Percentiles rank a stretch among this genome's conserved stretches.
phyloP scores from a whole-genome alignment of 2,329 filamentous ascomycete species.

The Ceratocystis alfenasii region DNA sequence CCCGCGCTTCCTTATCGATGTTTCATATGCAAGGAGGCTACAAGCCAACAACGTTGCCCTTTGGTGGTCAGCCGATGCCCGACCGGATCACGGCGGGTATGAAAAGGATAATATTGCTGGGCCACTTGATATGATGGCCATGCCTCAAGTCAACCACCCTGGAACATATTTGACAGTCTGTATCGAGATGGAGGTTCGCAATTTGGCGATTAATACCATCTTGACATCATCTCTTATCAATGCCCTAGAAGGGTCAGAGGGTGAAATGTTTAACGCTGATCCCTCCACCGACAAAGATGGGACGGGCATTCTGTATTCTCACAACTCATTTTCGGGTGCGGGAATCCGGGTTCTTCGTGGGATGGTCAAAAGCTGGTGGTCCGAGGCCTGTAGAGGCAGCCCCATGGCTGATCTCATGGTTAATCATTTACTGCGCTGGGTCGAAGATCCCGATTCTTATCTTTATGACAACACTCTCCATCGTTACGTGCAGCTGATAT shows the following conservation, averaged over 20 bases:
- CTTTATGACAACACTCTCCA: conserved; percentile 90
- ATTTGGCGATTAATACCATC: conserved; percentile 95
- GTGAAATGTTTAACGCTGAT: conserved; percentile 69
- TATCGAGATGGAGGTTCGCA: conserved; percentile 86
- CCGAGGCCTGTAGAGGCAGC: conserved; percentile 78
- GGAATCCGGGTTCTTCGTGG: conserved; percentile 83
- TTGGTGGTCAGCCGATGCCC: conserved; percentile 85
- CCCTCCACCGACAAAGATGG: conserved; percentile 43
- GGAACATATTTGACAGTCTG: conserved; percentile 93
- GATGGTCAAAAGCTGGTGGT: conserved; percentile 99
- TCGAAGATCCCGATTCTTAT: conserved; percentile 83
- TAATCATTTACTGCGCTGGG: conserved; percentile 93
- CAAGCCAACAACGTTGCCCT: conserved; percentile 87
- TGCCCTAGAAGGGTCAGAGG: conserved; percentile 82
- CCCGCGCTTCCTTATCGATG: conserved; percentile 86
- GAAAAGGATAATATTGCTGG: conserved; percentile 83
- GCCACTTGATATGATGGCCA: conserved; percentile 71
- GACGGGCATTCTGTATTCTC: conserved; percentile 30
- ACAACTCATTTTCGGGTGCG: conserved; percentile 71
- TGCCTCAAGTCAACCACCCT: conserved; percentile 87
- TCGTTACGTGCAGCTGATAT: conserved; percentile 98
- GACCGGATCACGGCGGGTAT: conserved; percentile 89
- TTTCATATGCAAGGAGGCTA: conserved; percentile 81
- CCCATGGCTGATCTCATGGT: conserved; percentile 97
- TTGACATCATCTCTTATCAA: conserved; percentile 94